phyloP scores from a whole-genome alignment of 257 asterid genomes.

The Echites panduratus region DNA sequence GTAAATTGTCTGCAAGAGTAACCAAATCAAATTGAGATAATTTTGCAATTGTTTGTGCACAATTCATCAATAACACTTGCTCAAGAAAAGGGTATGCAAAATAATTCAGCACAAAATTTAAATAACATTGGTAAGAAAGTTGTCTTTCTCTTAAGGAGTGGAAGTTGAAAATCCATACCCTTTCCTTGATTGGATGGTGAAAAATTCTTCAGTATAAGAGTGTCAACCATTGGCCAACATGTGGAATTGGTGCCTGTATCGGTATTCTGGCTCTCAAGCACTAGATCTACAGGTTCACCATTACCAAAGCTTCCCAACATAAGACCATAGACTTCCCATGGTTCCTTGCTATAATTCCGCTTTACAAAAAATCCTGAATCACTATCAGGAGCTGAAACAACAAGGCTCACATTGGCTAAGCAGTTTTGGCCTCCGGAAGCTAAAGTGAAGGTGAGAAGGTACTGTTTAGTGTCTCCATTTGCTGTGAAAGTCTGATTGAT shows the following conservation, averaged over 20 bases:
- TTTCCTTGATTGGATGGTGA: conserved; percentile 19
- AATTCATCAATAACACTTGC: not conserved
- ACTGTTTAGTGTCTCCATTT: conserved; percentile 24
- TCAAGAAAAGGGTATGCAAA: not conserved
- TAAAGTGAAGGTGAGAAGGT: conserved; percentile 45
- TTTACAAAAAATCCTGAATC: conserved; percentile 33
- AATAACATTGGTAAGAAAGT: too few species aligned
- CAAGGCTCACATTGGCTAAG: conserved; percentile 43
- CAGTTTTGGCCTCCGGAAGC: conserved; percentile 34
- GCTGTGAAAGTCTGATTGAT: conserved; percentile 50
- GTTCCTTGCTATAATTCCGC: conserved; percentile 27
- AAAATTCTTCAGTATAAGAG: conserved; percentile 27
- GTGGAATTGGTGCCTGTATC: conserved; percentile 39
- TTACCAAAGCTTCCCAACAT: conserved; percentile 49
- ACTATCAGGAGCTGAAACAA: conserved; percentile 52
- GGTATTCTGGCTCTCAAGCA: conserved; percentile 35
- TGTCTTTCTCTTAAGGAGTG: not conserved
- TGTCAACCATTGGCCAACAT: conserved; percentile 59
- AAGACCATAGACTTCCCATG: conserved; percentile 48
- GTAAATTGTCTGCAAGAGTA: conserved; percentile 31
- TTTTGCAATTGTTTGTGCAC: not conserved
- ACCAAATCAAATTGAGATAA: not conserved
- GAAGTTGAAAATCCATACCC: conserved; percentile 18
- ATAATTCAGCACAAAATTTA: not conserved
- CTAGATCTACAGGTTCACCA: conserved; percentile 42